Evolutionary conservation across 805 yeast genomes (phyloP), one percentile per base, ranked within the genome.

Genomic region (Ogataea allantospora): DNA sequence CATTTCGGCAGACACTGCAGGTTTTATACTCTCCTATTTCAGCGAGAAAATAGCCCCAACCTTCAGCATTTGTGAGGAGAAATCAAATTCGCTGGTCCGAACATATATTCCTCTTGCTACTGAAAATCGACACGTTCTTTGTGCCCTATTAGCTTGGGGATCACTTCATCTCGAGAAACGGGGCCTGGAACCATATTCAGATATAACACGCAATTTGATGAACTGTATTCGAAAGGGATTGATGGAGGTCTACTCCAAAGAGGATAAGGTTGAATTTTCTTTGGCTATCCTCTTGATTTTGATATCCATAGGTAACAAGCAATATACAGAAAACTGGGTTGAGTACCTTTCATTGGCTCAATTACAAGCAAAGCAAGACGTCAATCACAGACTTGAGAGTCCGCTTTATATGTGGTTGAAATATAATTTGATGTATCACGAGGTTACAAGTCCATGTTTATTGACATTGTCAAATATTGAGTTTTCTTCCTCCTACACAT

Each of bases 31-130:
- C 6, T 25, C 40, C 12, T 40, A 40, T 30, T 40, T 40, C 19
- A 34, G 44, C 30, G 29, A 28, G 7, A 35, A 27, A n/a, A 35
- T 40, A 11, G 44, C 44, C 5, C 25, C 40, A 4, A 40, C 33
- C 12, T 34, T 40, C 24, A 35, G 39, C 27, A 35, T 35, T 6
- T 35, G 44, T 19, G 35, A 29, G 15, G 37, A 40, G 24, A 20
- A 40, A 13, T 21, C 37, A 10, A 40, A 40, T 17, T 40, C 44
- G 12, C 27, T 40, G 15, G 27, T 40, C 8, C 28, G 35, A 5
- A 40, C 44, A 6, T 40, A 40, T 27, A 14, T 40, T 11, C 44
- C 44, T 5, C 21, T 40, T n/a, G 44, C 44, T 4, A 31, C 11
- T 10, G 33, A 35, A 11, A 40, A 30, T 27, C 21, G n/a, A 7